Conservation (phyloP, 805 yeast species). For the Myxozyma mucilagina region DNA sequence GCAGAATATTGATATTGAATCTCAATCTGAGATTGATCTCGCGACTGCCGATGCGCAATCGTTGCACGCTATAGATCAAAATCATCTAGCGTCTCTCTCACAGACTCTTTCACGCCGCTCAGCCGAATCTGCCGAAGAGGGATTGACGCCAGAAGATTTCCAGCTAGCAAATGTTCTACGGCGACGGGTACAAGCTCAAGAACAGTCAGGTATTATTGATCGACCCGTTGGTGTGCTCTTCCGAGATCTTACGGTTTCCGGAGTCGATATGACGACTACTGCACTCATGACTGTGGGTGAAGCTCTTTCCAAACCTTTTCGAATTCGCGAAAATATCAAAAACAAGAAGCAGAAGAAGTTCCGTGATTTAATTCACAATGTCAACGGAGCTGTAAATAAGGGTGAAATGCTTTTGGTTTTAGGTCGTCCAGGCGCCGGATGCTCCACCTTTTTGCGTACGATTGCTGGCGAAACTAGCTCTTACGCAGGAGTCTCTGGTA, state of each 20-base stretch:
- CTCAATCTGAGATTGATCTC: background rate
- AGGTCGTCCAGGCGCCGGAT: conserved; percentile 80
- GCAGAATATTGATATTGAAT: background rate
- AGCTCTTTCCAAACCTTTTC: conserved; percentile 37
- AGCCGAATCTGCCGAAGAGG: conserved; percentile 32
- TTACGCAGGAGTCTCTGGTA: conserved; percentile 55
- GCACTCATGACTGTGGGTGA: conserved; percentile 49
- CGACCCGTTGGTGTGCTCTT: conserved; percentile 43
- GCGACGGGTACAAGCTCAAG: conserved; percentile 28
- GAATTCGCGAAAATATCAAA: background rate
- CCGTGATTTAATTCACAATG: conserved; percentile 41
- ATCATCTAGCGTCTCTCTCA: conserved; percentile 33
- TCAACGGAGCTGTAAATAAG: conserved; percentile 57
- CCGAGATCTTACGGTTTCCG: conserved; percentile 46
- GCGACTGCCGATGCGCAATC: background rate
- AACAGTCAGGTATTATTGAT: conserved; percentile 41
- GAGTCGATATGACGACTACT: conserved; percentile 51
- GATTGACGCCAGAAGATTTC: conserved; percentile 38
- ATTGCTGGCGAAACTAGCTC: conserved; percentile 65
- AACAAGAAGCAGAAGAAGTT: conserved; percentile 6
- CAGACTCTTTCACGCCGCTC: conserved; percentile 35
- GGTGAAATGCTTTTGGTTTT: conserved; percentile 71
- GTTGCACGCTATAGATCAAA: conserved; percentile 8
- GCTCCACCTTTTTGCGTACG: conserved; percentile 63
- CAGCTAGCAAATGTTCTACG: conserved; percentile 38